phyloP scores from a whole-genome alignment of 2,329 filamentous ascomycete genomes.

The Rutstroemia sp. region DNA sequence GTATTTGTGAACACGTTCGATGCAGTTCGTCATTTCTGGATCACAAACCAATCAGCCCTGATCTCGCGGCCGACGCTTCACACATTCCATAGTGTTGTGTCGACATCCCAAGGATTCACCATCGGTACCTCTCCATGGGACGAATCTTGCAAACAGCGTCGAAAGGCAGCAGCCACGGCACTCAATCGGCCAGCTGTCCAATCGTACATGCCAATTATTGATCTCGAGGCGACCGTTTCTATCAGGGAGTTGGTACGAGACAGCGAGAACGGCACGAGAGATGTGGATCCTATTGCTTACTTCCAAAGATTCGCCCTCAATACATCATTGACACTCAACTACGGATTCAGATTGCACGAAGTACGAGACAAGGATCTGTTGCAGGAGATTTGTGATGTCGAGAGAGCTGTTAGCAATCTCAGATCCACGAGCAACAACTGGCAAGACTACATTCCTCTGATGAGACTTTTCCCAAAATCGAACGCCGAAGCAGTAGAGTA shows the following conservation, averaged over 20 bases:
- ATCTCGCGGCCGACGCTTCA: conserved; percentile 73
- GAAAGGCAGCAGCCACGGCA: conserved; percentile 72
- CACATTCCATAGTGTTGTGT: conserved; percentile 75
- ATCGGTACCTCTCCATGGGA: conserved; percentile 83
- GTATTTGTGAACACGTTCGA: conserved; percentile 75
- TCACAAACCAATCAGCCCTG: conserved; percentile 68
- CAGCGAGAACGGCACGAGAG: conserved; percentile 50
- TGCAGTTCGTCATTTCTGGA: conserved; percentile 66
- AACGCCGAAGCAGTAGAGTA: conserved; percentile 59
- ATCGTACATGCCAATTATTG: conserved; percentile 75
- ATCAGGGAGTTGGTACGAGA: conserved; percentile 66
- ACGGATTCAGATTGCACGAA: conserved; percentile 64
- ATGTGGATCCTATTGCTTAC: conserved; percentile 66
- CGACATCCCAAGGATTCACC: conserved; percentile 69
- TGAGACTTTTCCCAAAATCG: conserved; percentile 56
- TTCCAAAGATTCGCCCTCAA: conserved; percentile 72
- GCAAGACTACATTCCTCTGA: conserved; percentile 74
- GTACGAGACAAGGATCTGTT: conserved; percentile 61
- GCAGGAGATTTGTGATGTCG: conserved; percentile 67
- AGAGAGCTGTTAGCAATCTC: conserved; percentile 69
- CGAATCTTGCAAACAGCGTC: conserved; percentile 67
- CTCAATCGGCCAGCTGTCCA: conserved; percentile 70
- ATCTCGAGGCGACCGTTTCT: conserved; percentile 64
- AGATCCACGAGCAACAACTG: conserved; percentile 75
- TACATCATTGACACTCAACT: conserved; percentile 70